Evolutionary conservation across 140 eudicot species (phyloP).

Genomic region (Cichorium intybus): DNA sequence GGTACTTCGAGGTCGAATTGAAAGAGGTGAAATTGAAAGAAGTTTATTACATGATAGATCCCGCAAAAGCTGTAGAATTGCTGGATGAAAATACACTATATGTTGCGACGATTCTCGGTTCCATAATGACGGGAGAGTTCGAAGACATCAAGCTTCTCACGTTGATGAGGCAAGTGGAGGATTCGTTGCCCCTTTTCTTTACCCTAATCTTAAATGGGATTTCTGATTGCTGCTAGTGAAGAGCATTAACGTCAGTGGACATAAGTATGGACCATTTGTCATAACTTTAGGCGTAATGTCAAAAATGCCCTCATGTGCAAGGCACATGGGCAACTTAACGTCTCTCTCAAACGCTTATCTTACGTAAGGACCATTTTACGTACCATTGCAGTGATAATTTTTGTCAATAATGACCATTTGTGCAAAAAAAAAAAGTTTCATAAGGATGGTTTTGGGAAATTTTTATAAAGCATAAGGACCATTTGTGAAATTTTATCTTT

Average conservation of each 20-base stretch:
- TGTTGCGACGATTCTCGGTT: slow-evolving; percentile 66
- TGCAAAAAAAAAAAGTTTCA: too few species aligned
- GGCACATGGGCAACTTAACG: too few species aligned
- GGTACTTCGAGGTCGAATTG: slow-evolving; percentile 70
- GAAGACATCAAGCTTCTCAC: slow-evolving; percentile 78
- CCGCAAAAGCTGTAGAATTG: slow-evolving; percentile 58
- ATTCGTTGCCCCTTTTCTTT: slow-evolving; percentile 70
- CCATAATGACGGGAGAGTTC: slow-evolving; percentile 74
- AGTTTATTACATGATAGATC: slow-evolving; percentile 65
- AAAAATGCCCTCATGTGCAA: too few species aligned
- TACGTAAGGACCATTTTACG: too few species aligned
- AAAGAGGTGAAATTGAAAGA: slow-evolving; percentile 57
- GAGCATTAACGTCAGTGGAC: slow-evolving; percentile 84
- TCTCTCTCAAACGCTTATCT: too few species aligned
- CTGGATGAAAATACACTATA: slow-evolving; percentile 74
- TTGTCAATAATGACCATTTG: too few species aligned
- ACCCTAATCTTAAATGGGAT: slow-evolving; percentile 77
- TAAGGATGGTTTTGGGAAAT: too few species aligned
- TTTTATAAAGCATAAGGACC: too few species aligned
- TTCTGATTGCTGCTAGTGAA: slow-evolving; percentile 69
- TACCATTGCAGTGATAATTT: too few species aligned
- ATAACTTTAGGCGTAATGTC: too few species aligned
- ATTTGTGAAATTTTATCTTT: too few species aligned
- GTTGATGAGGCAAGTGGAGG: slow-evolving; percentile 94
- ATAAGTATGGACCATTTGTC: slow-evolving; percentile 87